phyloP scores from a whole-genome alignment of 1,284 basidiomycete species.

The Earliella scabrosa region DNA sequence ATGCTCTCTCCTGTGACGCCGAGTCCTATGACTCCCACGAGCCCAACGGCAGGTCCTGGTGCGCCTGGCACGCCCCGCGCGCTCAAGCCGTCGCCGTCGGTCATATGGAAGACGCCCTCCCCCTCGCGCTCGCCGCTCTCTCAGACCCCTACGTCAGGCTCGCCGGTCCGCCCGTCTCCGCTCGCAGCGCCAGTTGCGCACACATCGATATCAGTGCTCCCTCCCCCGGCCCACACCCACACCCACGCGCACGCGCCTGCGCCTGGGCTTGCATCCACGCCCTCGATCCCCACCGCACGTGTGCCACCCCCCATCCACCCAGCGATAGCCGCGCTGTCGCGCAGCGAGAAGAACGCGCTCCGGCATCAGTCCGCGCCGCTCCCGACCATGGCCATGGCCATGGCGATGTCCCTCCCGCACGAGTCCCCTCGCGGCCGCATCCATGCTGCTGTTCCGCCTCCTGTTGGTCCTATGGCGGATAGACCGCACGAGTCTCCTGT shows the following conservation, averaged over 20 bases:
- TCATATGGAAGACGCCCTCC: constrained; percentile 22
- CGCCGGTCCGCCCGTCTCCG: background rate
- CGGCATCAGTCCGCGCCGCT: constrained; percentile 10
- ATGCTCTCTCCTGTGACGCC: background rate
- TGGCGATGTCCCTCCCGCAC: background rate
- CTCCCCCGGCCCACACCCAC: background rate
- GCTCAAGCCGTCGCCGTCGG: constrained; percentile 14
- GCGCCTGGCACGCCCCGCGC: constrained; percentile 3
- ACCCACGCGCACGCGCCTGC: background rate
- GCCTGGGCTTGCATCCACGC: too few species aligned
- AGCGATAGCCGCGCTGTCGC: constrained; percentile 1
- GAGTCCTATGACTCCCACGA: background rate
- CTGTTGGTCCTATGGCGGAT: too few species aligned
- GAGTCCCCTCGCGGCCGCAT: background rate
- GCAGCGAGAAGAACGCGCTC: constrained; percentile 8
- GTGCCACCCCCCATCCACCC: background rate
- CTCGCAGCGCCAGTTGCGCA: background rate
- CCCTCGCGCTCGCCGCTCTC: constrained; percentile 18
- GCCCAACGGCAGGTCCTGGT: background rate
- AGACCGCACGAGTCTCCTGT: too few species aligned
- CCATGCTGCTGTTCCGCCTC: too few species aligned
- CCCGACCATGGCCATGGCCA: constrained; percentile 3
- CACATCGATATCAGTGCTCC: background rate
- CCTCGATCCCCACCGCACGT: too few species aligned
- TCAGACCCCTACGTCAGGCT: background rate